phyloP scores from a whole-genome alignment of 164 flowering plant species.

The Saururus chinensis region DNA sequence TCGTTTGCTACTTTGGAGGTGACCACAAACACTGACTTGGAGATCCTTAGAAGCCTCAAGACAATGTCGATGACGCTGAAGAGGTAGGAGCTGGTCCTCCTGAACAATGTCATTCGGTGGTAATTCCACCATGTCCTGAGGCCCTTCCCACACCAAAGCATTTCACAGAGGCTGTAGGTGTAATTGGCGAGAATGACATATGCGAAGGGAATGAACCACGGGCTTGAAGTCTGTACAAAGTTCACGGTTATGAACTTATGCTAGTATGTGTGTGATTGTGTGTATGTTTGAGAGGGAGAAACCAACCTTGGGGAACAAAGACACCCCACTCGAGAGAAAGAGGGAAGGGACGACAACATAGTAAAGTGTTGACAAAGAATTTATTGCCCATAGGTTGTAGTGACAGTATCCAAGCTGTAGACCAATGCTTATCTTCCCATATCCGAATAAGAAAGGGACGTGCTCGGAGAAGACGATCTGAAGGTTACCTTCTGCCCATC shows the following conservation, averaged over 20 bases:
- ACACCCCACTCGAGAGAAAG: conserved; percentile 42
- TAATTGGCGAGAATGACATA: conserved; percentile 28
- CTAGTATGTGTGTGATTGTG: background rate
- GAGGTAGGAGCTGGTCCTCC: conserved; percentile 17
- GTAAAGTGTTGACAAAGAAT: conserved; percentile 36
- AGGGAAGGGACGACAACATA: conserved; percentile 54
- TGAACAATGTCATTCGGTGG: conserved; percentile 15
- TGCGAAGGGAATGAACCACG: conserved; percentile 59
- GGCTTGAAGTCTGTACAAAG: conserved; percentile 36
- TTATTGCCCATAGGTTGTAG: conserved; percentile 46
- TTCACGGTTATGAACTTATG: too few species aligned
- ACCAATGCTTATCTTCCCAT: conserved; percentile 30
- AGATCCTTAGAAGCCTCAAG: conserved; percentile 14
- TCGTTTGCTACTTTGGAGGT: conserved; percentile 22
- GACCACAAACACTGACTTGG: conserved; percentile 13
- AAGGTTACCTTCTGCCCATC: conserved; percentile 77
- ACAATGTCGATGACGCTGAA: conserved; percentile 12
- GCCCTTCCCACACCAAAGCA: conserved; percentile 34
- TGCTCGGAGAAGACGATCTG: conserved; percentile 47
- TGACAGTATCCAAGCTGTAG: conserved; percentile 39
- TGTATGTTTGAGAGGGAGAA: conserved; percentile 2
- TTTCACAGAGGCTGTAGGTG: conserved; percentile 30
- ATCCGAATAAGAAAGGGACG: conserved; percentile 40
- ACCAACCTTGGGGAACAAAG: conserved; percentile 23
- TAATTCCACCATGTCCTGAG: conserved; percentile 19